Evolutionary conservation across 1,139 yeast species (phyloP).

Genomic region (Nakaseomyces uthaithaninus): DNA sequence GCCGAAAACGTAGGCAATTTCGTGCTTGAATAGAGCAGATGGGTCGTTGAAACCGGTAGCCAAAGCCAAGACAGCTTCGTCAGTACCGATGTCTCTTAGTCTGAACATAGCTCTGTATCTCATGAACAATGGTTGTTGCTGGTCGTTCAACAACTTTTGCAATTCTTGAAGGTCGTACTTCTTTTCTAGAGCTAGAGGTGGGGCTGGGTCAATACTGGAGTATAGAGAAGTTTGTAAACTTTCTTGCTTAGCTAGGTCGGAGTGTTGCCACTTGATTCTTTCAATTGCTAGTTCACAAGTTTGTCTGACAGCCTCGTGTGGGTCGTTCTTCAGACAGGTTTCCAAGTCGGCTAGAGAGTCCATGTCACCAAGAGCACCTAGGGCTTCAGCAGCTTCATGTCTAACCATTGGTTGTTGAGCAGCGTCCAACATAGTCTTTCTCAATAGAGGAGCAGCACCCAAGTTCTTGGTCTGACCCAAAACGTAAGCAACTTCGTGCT

Average conservation of each 20-base stretch:
- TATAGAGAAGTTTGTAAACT: conserved; percentile 67
- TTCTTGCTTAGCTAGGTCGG: conserved; percentile 56
- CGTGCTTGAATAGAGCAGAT: conserved; percentile 92
- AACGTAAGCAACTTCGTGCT: conserved; percentile 98
- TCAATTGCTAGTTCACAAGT: conserved; percentile 96
- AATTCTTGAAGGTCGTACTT: conserved; percentile 56
- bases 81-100: conserved; percentile 86
- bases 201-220: conserved; percentile 94
- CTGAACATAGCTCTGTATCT: conserved; percentile 98
- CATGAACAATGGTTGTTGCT: conserved; percentile 71
- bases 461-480: conserved; percentile 89
- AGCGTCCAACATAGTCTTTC: conserved; percentile 58
- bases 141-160: conserved; percentile 64
- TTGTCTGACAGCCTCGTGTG: conserved; percentile 82
- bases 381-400: conserved; percentile 98
- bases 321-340: conserved; percentile 61
- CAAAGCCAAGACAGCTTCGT: conserved; percentile 85
- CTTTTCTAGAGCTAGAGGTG: conserved; percentile 70
- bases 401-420: conserved; percentile 91
- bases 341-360: conserved; percentile 64
- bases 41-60: conserved; percentile 86
- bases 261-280: conserved; percentile 86
- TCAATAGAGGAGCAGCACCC: conserved; percentile 65
- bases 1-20: conserved; percentile 96
- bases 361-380: conserved; percentile 87